Base-by-base conservation (phyloP, 208 protist genomes). In the Naegleria fowleri region DNA sequence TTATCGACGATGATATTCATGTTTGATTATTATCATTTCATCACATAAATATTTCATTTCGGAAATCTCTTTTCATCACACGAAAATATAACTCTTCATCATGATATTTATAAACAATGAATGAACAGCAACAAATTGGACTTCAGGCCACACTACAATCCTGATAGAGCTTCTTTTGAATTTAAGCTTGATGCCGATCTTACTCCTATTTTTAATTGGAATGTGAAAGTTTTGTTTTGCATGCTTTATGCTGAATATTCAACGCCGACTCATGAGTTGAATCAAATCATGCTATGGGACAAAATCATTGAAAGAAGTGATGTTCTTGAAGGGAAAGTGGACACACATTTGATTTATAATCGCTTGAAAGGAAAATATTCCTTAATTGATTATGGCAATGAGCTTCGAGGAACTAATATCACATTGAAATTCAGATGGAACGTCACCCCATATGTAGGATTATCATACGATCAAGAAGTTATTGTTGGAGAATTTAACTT, bases 211-310 rank as follows among this genome's bases (percentile, higher is more conserved):
- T 88, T 88, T n/a, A 40, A 88, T 58, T 88, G 85, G 85, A 88
- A 88, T 38, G 39, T 88, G 0, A 88, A 88, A 58, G n/a, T 58
- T 38, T 6, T 88, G 6, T 22, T 39, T 38, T 40, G 19, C 5
- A 43, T 43, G 13, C 19, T 88, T 9, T 40, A 33, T n/a, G 85
- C 85, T 58, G 41, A 88, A 51, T 88, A 88, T 58, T 38, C 15
- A 88, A 58, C 85, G 19, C 25, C 51, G 36, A 13, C 16, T 6
- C n/a, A 88, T 88, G 85, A 88, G 33, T 36, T 88, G 5, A 88
- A 88, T 88, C 41, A 88, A 38, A 41, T 88, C 16, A 39, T 88
- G 9, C 11, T 88, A 13, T 88, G 85, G 85, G 85, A 88, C 55
- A 29, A 48, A 29, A 88, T 88, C n/a, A 19, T 88, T n/a, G n/a